A percentile compares a stretch with the other conserved stretches of the same genome.
Conservation (phyloP, 148 eudicot species). For the Gaultheria prostrata region DNA sequence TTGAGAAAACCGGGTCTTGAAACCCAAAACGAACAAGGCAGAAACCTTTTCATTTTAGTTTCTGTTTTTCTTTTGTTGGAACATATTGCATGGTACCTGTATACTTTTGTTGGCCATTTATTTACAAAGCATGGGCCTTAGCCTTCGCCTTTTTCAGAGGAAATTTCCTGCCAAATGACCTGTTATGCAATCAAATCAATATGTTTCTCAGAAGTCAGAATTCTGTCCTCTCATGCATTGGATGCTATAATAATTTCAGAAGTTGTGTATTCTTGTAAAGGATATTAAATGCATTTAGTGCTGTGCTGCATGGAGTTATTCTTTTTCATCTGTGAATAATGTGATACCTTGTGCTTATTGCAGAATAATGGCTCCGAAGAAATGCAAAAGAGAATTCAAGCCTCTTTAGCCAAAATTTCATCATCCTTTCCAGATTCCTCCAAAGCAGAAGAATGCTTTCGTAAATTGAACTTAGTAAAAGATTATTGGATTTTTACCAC, state of each 20-base stretch:
- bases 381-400: conserved; percentile 40
- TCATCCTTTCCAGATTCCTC: conserved; percentile 56
- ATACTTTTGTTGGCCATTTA: not conserved
- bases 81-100: not conserved
- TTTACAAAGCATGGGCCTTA: not conserved
- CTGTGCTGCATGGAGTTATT: not conserved
- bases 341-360: conserved; percentile 16
- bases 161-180: not conserved
- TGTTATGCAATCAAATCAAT: not conserved
- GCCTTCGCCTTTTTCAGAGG: not conserved
- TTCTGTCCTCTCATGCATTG: not conserved
- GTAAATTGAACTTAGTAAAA: conserved; percentile 41
- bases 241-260: not conserved
- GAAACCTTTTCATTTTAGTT: not conserved
- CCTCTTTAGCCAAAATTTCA: conserved; percentile 51
- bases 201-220: not conserved
- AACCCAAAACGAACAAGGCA: too few species aligned
- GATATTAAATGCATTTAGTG: not conserved
- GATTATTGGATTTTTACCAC: conserved; percentile 39
- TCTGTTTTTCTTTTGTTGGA: not conserved
- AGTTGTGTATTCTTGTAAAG: not conserved
- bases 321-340: not conserved
- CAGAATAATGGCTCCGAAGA: conserved; percentile 53
- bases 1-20: too few species aligned
- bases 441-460: conserved; percentile 65